These are phyloP conservation scores for Cordia subcordata DNA, from an alignment of 257 asterid genomes.

Conservation along the genomic window DNA sequence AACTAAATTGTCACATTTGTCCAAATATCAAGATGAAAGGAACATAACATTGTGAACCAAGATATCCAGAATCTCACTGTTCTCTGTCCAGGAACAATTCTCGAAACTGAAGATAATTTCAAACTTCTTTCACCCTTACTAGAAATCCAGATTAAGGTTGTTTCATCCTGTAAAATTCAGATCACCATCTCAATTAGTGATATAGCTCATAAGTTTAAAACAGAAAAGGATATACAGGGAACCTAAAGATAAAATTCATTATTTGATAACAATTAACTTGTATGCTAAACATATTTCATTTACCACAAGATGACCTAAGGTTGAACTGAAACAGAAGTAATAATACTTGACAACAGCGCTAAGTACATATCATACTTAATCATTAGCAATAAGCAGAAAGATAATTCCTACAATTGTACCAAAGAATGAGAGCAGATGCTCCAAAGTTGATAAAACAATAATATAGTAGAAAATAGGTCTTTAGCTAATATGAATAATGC, in stretches of 20 bases:
- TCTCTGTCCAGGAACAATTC: conserved; percentile 94
- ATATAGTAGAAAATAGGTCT: too few species aligned
- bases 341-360: not conserved
- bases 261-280: not conserved
- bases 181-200: conserved; percentile 16
- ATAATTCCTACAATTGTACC: too few species aligned
- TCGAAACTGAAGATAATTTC: conserved; percentile 72
- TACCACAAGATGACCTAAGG: not conserved
- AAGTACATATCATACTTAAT: not conserved
- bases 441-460: too few species aligned
- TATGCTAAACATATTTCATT: not conserved
- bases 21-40: not conserved
- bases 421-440: too few species aligned
- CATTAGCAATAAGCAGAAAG: too few species aligned
- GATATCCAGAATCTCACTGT: conserved; percentile 48
- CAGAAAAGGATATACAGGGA: not conserved
- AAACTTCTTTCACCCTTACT: conserved; percentile 74
- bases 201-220: conserved; percentile 4
- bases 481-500: too few species aligned
- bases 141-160: conserved; percentile 80
- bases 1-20: not conserved
- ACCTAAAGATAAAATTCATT: not conserved
- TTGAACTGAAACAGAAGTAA: not conserved
- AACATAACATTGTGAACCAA: not conserved
- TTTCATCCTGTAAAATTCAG: conserved; percentile 52